Evolutionary conservation across 2,329 filamentous ascomycete species (phyloP).

Genomic region (Microsporum ferrugineum): DNA sequence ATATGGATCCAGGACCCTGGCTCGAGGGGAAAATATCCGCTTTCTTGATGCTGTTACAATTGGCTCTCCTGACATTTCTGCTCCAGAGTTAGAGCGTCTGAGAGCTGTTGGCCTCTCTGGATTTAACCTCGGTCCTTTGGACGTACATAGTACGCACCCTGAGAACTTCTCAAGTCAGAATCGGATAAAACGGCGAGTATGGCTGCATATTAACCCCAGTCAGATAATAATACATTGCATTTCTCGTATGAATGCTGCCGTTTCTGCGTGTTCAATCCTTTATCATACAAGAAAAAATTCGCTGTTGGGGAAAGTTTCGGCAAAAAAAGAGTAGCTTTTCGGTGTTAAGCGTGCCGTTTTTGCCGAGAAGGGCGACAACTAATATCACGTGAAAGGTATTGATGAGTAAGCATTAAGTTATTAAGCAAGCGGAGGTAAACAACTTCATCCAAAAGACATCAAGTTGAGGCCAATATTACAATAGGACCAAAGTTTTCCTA

Average conservation of each 20-base stretch:
- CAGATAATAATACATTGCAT: neutral
- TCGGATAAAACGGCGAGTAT: neutral
- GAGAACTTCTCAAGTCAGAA: neutral
- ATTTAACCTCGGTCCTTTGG: neutral
- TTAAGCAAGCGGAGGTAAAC: neutral
- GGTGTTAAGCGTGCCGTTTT: neutral
- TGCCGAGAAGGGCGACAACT: neutral
- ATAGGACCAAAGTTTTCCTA: too few relatives aligned
- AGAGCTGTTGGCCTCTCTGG: neutral
- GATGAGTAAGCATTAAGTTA: neutral
- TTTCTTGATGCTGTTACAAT: neutral
- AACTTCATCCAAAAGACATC: neutral
- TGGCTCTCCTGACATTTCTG: neutral
- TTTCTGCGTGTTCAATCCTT: neutral
- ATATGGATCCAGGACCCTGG: neutral
- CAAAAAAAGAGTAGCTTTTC: neutral
- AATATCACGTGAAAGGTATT: neutral
- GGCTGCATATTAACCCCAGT: neutral
- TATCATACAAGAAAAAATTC: neutral
- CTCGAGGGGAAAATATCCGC: neutral
- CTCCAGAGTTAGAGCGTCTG: neutral
- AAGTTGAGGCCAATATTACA: neutral
- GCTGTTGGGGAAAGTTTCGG: neutral
- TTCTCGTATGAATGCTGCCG: neutral
- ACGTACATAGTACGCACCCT: neutral